Base-by-base conservation (phyloP, 2,329 filamentous ascomycete species). In the Cadophora sp. region DNA sequence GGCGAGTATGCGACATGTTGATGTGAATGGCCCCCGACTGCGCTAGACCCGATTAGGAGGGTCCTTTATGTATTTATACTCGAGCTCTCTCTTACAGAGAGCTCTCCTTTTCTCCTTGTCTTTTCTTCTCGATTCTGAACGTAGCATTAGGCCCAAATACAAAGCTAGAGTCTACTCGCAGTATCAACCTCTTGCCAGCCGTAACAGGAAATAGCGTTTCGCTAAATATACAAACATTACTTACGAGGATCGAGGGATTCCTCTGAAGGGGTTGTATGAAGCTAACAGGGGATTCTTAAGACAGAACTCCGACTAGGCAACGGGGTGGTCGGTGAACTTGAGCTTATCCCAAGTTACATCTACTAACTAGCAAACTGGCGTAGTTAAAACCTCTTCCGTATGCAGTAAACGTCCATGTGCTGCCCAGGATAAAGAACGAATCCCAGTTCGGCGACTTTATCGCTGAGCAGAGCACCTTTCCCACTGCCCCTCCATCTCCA, bases 381-480 rank as follows among this genome's bases (percentile, higher is more conserved):
- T 79, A 92, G 90, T 80, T 98, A 95, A 95, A 93, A 94, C 94
- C 68, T 93, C 92, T 65, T 94, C 92, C 64, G 93, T 94, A 87
- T 81, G 90, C 83, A 55, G 55, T 66, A 48, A 2, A 59, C 53
- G 63, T 9, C 22, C 55, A 55, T 63, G 64, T 58, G 68, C 53
- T 39, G 48, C 36, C 55, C 8, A 13, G n/a, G 27, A 56, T 59
- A 94, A 93, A 93, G 79, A 89, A 96, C 74, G 91, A 96, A 78
- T 97, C 94, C 41, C 87, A 94, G 71, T 95, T 96, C 75, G 87
- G 88, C 70, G 90, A 94, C 73, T 93, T 93, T 80, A 93, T 96
- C 73, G 87, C 87, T 71, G 91, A 94, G 78, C 91, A 91, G 80
- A 90, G 88, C 83, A 91, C 89, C 24, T 90, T 91, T 73, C 87